A percentile compares a stretch with the other conserved stretches of the same genome.
These are phyloP conservation scores for Mrakia hoshinonis DNA, from an alignment of 768 basidiomycete species.

Conservation along the genomic window DNA sequence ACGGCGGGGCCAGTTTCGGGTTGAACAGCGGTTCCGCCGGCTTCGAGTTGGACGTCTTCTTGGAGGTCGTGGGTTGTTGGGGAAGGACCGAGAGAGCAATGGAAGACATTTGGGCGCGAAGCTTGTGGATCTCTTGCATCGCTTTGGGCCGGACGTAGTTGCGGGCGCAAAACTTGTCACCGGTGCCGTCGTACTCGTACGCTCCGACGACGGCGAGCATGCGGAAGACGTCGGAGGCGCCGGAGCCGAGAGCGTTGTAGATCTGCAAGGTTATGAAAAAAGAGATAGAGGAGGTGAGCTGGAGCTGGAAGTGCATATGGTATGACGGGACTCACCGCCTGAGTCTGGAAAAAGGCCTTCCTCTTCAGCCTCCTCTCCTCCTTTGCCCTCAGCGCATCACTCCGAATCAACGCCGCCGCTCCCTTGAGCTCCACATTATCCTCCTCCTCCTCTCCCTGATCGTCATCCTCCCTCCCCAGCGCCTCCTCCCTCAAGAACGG, in stretches of 20 bases:
- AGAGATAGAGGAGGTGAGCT: not conserved
- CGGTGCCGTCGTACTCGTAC: constrained; percentile 82
- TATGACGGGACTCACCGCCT: constrained; percentile 62
- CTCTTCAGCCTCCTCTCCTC: constrained; percentile 53
- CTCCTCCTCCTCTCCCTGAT: constrained; percentile 44
- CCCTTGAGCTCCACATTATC: constrained; percentile 34
- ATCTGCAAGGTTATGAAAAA: constrained; percentile 44
- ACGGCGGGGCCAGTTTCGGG: constrained; percentile 65
- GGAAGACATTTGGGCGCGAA: constrained; percentile 75
- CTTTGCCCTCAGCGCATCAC: constrained; percentile 44
- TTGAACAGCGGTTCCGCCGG: constrained; percentile 47
- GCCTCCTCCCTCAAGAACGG: constrained; percentile 80
- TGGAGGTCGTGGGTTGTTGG: not conserved
- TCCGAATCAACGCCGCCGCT: constrained; percentile 47
- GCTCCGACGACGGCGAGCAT: constrained; percentile 90
- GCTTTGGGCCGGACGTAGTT: constrained; percentile 90
- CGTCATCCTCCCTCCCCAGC: constrained; percentile 45
- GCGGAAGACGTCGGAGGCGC: constrained; percentile 75
- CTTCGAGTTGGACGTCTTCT: not conserved
- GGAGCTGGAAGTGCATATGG: not conserved
- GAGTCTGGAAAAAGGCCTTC: constrained; percentile 71
- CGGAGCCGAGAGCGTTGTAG: constrained; percentile 70
- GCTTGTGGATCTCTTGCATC: constrained; percentile 97
- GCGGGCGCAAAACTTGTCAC: constrained; percentile 67
- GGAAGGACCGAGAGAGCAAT: constrained; percentile 70